Percentiles rank a stretch among this genome's conserved stretches.
These are phyloP conservation scores for Calcarisporium arbuscula DNA, from an alignment of 2,329 filamentous ascomycete species.

Conservation along the genomic window DNA sequence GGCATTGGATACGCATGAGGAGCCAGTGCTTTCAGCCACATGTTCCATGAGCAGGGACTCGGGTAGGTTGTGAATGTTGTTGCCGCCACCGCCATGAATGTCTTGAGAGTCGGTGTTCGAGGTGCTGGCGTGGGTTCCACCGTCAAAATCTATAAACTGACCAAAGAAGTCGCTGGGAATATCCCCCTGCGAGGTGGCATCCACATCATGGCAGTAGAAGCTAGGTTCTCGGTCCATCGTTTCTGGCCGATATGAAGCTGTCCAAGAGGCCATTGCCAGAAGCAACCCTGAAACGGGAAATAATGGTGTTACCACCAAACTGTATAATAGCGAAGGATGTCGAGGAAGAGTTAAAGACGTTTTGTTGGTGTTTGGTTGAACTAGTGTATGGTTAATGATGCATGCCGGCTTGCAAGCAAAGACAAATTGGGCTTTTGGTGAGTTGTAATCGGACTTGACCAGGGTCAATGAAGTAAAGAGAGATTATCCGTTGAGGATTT, in stretches of 20 bases:
- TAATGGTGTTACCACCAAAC: too few species aligned
- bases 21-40: slow-evolving; percentile 24
- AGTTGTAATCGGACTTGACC: too few species aligned
- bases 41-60: slow-evolving; percentile 23
- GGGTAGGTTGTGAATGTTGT: slow-evolving; percentile 17
- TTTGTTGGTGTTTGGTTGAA: too few species aligned
- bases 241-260: slow-evolving; percentile 26
- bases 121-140: slow-evolving; percentile 13
- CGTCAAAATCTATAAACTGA: slow-evolving; percentile 31
- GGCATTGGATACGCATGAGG: slow-evolving; percentile 27
- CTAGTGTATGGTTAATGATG: too few species aligned
- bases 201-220: slow-evolving; percentile 28
- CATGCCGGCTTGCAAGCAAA: too few species aligned
- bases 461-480: too few species aligned
- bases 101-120: slow-evolving; percentile 14
- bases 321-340: too few species aligned
- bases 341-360: too few species aligned
- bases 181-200: slow-evolving; percentile 21
- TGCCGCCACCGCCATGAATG: slow-evolving; percentile 11
- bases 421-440: too few species aligned
- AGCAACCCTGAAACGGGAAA: too few species aligned
- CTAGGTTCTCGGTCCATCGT: slow-evolving; percentile 26
- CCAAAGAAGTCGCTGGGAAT: slow-evolving; percentile 27
- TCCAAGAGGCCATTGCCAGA: slow-evolving; percentile 28
- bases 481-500: too few species aligned